These are phyloP conservation scores for Echium plantagineum DNA, from an alignment of 257 asterid genomes.

Conservation along the genomic window DNA sequence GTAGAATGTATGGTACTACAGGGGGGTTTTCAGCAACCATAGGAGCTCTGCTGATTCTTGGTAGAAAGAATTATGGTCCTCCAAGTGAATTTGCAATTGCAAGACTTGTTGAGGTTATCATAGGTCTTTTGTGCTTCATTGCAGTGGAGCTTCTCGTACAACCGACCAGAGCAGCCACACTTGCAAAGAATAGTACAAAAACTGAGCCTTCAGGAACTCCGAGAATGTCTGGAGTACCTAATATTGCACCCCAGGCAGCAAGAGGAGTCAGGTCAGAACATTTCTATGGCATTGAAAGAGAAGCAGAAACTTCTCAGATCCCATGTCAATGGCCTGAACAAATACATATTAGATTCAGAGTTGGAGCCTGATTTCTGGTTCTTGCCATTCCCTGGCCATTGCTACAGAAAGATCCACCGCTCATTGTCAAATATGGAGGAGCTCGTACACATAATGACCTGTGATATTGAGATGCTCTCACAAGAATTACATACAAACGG, in stretches of 20 bases:
- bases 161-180: slow-evolving; percentile 35
- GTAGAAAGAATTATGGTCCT: slow-evolving; percentile 39
- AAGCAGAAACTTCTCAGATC: slow-evolving; percentile 17
- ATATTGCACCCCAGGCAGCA: slow-evolving; percentile 1
- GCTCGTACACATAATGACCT: slow-evolving; percentile 22
- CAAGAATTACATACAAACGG: slow-evolving; percentile 10
- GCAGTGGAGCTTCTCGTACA: slow-evolving; percentile 39
- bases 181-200: slow-evolving; percentile 27
- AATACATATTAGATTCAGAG: slow-evolving; percentile 22
- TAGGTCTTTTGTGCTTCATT: slow-evolving; percentile 31
- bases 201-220: slow-evolving; percentile 14
- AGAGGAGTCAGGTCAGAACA: neutral
- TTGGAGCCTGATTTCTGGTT: slow-evolving; percentile 42
- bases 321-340: slow-evolving; percentile 17
- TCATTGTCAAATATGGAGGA: slow-evolving; percentile 19
- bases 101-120: slow-evolving; percentile 33
- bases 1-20: slow-evolving; percentile 37
- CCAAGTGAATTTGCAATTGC: slow-evolving; percentile 36
- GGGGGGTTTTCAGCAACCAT: slow-evolving; percentile 49
- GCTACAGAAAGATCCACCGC: slow-evolving; percentile 27
- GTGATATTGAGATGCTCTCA: slow-evolving; percentile 20
- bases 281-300: slow-evolving; percentile 14
- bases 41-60: slow-evolving; percentile 45
- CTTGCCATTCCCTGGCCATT: slow-evolving; percentile 28
- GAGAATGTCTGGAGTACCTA: slow-evolving; percentile 24